These are phyloP conservation scores for Aspergillus awamori DNA, from an alignment of 2,329 filamentous ascomycete genomes.

Conservation along the genomic window DNA sequence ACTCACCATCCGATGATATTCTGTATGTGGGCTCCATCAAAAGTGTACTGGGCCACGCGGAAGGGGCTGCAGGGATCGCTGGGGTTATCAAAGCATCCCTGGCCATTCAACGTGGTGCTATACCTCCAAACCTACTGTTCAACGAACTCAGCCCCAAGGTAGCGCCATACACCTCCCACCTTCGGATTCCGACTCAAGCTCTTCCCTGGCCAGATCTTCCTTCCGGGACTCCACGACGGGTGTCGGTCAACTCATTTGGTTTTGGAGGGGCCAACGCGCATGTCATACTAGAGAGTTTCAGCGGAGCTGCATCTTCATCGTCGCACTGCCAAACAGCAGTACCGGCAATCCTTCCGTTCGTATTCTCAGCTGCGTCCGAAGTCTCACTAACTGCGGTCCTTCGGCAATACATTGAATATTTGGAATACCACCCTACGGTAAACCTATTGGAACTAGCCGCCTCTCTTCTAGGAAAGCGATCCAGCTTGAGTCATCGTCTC, in stretches of 20 bases:
- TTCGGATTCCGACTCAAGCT: slow-evolving; percentile 22
- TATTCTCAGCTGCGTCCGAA: slow-evolving; percentile 26
- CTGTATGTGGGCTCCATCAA: slow-evolving; percentile 16
- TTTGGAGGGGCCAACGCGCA: slow-evolving; percentile 38
- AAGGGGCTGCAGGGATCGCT: slow-evolving; percentile 27
- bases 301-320: not conserved
- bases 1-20: slow-evolving; percentile 2
- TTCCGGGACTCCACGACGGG: slow-evolving; percentile 30
- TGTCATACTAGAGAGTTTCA: slow-evolving; percentile 37
- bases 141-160: slow-evolving; percentile 23
- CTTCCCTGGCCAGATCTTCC: slow-evolving; percentile 24
- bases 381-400: slow-evolving; percentile 14
- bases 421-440: not conserved
- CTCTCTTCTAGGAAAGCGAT: not conserved
- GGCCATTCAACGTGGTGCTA: slow-evolving; percentile 24
- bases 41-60: slow-evolving; percentile 15
- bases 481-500: not conserved
- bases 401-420: slow-evolving; percentile 8
- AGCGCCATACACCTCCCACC: slow-evolving; percentile 20
- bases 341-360: slow-evolving; percentile 17
- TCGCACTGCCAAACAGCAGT: not conserved
- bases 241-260: slow-evolving; percentile 48
- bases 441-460: not conserved
- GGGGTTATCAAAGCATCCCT: slow-evolving; percentile 27
- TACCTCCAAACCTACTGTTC: slow-evolving; percentile 33